Evolutionary conservation across 2,329 filamentous ascomycete species (phyloP).

Genomic region (Zymoseptoria crescenta): DNA sequence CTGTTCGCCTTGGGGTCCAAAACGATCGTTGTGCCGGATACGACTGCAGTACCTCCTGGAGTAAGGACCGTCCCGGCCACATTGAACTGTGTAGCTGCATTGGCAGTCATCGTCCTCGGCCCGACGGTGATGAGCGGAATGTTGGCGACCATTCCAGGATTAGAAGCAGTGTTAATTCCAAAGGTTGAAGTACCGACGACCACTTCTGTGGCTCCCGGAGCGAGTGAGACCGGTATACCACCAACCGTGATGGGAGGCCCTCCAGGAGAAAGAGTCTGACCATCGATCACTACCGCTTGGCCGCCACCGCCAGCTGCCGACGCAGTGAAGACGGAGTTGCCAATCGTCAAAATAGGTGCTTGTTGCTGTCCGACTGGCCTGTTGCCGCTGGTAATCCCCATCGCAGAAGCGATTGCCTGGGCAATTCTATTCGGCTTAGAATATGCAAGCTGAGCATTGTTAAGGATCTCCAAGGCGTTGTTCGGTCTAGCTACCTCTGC

Average conservation of each 20-base stretch:
- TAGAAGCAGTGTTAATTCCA: slow-evolving; percentile 5
- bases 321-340: slow-evolving; percentile 15
- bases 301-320: slow-evolving; percentile 6
- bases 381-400: not conserved
- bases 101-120: slow-evolving; percentile 33
- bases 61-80: slow-evolving; percentile 31
- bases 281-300: slow-evolving; percentile 21
- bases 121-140: slow-evolving; percentile 35
- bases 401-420: slow-evolving; percentile 9
- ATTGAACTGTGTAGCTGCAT: slow-evolving; percentile 41
- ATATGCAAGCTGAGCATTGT: slow-evolving; percentile 8
- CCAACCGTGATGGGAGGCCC: slow-evolving; percentile 26
- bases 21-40: slow-evolving; percentile 34
- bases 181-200: slow-evolving; percentile 28
- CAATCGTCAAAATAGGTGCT: slow-evolving; percentile 11
- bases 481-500: slow-evolving; percentile 9
- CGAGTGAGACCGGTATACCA: slow-evolving; percentile 27
- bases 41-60: slow-evolving; percentile 32
- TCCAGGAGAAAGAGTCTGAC: slow-evolving; percentile 23
- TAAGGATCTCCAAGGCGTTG: slow-evolving; percentile 15
- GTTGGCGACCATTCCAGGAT: slow-evolving; percentile 15
- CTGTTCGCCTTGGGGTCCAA: slow-evolving; percentile 33
- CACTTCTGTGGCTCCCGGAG: slow-evolving; percentile 31
- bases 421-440: not conserved
- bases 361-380: not conserved